Evolutionary conservation across 805 yeast genomes (phyloP).

Genomic region (Cyberlindnera samutprakarnensis): DNA sequence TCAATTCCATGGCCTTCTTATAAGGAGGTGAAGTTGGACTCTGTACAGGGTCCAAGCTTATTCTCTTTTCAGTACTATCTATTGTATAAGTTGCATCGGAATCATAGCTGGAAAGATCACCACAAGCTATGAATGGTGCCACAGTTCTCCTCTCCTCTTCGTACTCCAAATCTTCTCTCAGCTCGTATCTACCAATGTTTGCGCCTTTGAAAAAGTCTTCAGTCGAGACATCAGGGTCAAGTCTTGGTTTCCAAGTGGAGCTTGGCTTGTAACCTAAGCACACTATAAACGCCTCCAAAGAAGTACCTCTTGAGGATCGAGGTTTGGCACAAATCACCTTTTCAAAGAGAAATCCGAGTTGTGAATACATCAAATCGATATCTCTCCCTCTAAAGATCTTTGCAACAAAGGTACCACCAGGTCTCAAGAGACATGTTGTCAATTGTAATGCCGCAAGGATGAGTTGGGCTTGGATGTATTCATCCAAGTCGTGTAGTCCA

Average conservation of each 20-base stretch:
- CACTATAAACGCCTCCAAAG: constrained; percentile 89
- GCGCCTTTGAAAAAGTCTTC: constrained; percentile 74
- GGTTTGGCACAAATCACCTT: constrained; percentile 94
- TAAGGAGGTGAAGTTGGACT: constrained; percentile 97
- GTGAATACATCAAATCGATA: constrained; percentile 89
- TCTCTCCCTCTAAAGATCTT: constrained; percentile 95
- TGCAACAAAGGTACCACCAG: constrained; percentile 93
- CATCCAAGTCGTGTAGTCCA: constrained; percentile 93
- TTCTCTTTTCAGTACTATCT: constrained; percentile 25
- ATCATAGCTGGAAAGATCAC: constrained; percentile 80
- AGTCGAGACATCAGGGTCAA: constrained; percentile 52
- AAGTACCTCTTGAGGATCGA: constrained; percentile 88
- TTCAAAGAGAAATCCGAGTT: constrained; percentile 78
- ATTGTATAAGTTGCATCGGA: constrained; percentile 87
- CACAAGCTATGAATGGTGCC: constrained; percentile 95
- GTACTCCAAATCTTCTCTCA: constrained; percentile 38
- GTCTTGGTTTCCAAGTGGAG: constrained; percentile 70
- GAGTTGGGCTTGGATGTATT: constrained; percentile 92
- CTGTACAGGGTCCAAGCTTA: constrained; percentile 85
- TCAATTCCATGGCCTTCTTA: constrained; percentile 82
- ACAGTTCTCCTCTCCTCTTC: constrained; percentile 60
- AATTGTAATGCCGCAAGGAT: constrained; percentile 86
- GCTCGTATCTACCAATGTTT: constrained; percentile 45
- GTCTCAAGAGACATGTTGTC: constrained; percentile 80
- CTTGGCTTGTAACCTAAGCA: constrained; percentile 85